These are phyloP conservation scores for Trichophyton schoenleinii DNA, from an alignment of 2,329 filamentous ascomycete species.

Conservation along the genomic window DNA sequence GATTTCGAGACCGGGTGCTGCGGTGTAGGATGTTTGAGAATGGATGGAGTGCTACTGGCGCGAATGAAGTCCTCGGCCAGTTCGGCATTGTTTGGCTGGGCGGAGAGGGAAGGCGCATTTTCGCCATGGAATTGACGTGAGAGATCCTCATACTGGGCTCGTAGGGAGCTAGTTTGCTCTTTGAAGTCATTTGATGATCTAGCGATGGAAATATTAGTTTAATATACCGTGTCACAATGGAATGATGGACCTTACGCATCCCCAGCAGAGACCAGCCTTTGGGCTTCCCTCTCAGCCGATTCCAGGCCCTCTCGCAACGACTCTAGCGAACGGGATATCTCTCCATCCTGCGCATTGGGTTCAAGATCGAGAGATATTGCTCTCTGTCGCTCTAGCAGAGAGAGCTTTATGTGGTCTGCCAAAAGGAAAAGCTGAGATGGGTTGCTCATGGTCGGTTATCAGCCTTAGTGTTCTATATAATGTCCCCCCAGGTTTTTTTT, in stretches of 20 bases:
- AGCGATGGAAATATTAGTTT: background rate
- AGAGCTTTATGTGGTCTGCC: slow-evolving; percentile 93
- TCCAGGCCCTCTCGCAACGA: slow-evolving; percentile 72
- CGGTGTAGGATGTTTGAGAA: slow-evolving; percentile 32
- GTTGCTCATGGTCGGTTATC: slow-evolving; percentile 33
- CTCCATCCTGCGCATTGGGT: slow-evolving; percentile 68
- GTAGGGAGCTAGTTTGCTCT: slow-evolving; percentile 56
- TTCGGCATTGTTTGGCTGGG: slow-evolving; percentile 16
- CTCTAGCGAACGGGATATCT: slow-evolving; percentile 78
- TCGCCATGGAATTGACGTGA: slow-evolving; percentile 64
- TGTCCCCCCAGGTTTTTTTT: background rate
- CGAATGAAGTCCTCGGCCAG: slow-evolving; percentile 49
- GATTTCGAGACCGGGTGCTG: slow-evolving; percentile 48
- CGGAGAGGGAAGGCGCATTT: slow-evolving; percentile 28
- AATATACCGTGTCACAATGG: background rate
- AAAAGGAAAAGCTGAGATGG: slow-evolving; percentile 74
- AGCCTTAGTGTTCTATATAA: background rate
- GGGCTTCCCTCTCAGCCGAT: slow-evolving; percentile 51
- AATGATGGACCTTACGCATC: slow-evolving; percentile 40
- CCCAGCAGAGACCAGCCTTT: slow-evolving; percentile 50
- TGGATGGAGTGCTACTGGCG: slow-evolving; percentile 37
- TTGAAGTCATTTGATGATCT: slow-evolving; percentile 39
- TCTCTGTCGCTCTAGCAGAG: slow-evolving; percentile 79
- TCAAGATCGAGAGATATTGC: slow-evolving; percentile 70
- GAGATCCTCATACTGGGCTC: slow-evolving; percentile 63